phyloP scores from a whole-genome alignment of 2,329 filamentous ascomycete species.

The Trichoderma sp. region DNA sequence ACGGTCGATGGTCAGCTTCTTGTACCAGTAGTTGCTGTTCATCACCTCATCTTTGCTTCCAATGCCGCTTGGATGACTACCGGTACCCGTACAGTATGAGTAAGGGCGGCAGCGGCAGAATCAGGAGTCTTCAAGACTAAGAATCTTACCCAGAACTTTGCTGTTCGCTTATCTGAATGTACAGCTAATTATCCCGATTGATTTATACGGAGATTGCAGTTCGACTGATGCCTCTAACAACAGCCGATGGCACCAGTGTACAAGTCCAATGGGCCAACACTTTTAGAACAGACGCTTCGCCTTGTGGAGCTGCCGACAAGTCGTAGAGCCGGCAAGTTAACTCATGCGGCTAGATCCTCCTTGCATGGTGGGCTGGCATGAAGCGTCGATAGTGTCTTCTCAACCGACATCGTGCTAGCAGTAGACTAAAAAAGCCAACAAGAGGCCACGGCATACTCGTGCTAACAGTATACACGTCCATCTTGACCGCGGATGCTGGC shows the following conservation, averaged over 20 bases:
- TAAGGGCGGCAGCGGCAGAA: neutral
- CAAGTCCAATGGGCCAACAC: slow-evolving; percentile 1
- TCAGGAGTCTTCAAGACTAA: neutral
- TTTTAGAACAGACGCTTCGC: neutral
- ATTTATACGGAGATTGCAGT: slow-evolving; percentile 5
- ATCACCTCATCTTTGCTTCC: neutral
- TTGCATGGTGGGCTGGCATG: slow-evolving; percentile 3
- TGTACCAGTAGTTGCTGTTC: neutral
- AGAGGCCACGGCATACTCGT: neutral
- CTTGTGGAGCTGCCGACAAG: slow-evolving; percentile 6
- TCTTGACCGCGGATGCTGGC: slow-evolving; percentile 19
- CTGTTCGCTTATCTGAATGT: slow-evolving; percentile 24
- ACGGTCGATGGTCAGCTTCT: slow-evolving; percentile 9
- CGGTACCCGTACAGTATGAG: slow-evolving; percentile 1
- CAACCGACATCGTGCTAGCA: neutral
- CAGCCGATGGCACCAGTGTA: slow-evolving; percentile 14
- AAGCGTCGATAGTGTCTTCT: slow-evolving; percentile 7
- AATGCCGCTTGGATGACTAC: neutral
- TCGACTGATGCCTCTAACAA: slow-evolving; percentile 1
- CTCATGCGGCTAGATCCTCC: slow-evolving; percentile 18
- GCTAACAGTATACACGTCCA: slow-evolving; percentile 3
- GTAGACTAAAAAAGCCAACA: slow-evolving; percentile 3
- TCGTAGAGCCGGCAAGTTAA: neutral
- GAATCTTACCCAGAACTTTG: slow-evolving; percentile 21
- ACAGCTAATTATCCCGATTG: slow-evolving; percentile 21